A percentile compares a stretch with the other conserved stretches of the same genome.
Conservation (phyloP, 116 monocot species). For the Phalaenopsis hybrid region DNA sequence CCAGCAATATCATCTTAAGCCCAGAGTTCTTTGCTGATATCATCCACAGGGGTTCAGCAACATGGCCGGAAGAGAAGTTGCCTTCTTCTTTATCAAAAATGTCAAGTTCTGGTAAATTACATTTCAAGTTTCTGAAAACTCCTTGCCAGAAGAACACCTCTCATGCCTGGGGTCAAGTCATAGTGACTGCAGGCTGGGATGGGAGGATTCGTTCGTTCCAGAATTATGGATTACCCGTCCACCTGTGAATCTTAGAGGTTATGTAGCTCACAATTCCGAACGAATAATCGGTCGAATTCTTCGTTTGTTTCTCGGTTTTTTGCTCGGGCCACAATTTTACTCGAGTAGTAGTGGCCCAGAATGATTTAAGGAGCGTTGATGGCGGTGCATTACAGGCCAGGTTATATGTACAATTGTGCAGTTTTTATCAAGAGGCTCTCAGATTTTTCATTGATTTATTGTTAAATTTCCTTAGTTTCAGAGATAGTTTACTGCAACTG, state of each 20-base stretch:
- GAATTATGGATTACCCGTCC: conserved; percentile 52
- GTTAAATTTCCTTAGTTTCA: not conserved
- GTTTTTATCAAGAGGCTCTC: not conserved
- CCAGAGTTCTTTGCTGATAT: conserved; percentile 38
- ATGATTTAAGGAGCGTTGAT: not conserved
- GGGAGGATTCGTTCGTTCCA: conserved; percentile 43
- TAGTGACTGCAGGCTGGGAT: conserved; percentile 50
- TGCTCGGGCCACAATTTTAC: not conserved
- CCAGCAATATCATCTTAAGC: conserved; percentile 30
- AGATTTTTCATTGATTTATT: not conserved
- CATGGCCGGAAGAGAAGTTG: conserved; percentile 97
- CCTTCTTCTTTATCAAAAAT: conserved; percentile 18
- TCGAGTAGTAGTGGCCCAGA: not conserved
- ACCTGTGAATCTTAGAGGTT: conserved; percentile 21
- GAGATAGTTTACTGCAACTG: not conserved
- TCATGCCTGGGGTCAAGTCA: conserved; percentile 71
- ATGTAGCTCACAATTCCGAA: not conserved
- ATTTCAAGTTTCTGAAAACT: conserved; percentile 43
- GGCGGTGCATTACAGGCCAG: not conserved
- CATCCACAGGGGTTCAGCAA: conserved; percentile 47
- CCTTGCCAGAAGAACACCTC: conserved; percentile 36
- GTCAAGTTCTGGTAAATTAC: conserved; percentile 22
- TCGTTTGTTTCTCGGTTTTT: not conserved
- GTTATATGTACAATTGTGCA: not conserved
- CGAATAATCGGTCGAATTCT: not conserved